Evolutionary conservation across 2,329 filamentous ascomycete genomes (phyloP), one percentile per base, ranked within the genome.

Genomic region (Penicillium oxalicum): DNA sequence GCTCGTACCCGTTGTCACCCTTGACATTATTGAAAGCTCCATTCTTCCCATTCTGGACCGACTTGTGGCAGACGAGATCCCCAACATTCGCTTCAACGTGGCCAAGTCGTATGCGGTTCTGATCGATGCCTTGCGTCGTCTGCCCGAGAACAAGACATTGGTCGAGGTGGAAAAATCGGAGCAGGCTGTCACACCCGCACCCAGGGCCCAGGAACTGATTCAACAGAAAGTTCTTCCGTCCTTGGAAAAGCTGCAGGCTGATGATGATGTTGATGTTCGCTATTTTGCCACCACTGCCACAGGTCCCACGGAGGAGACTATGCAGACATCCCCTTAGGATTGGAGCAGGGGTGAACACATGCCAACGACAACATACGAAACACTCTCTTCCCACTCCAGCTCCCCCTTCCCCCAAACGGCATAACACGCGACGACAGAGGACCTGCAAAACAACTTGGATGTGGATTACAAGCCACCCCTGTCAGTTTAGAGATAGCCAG

Each of bases 51-150:
- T 98, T 79, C 82, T 98, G 67, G 88, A 95, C 71, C 89, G 91
- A 74, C 86, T 98, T 47, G 89, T 94, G 45, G 81, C 82, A 40
- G 93, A 98, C 66, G 90, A 94, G 39, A 98, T 98, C 55, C 93
- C 93, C 59, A 98, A 98, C 74, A 98, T 98, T 68, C 89, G 93
- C 44, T 98, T 98, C 81, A 98, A 98, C 71, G 93, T 98, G 41
- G 93, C 93, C 61, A 98, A 98, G 77, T 97, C 93, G 40, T 98
- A 97, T 67, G 83, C 84, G 24, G 85, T 93, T 44, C 77, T 98
- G 50, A 90, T 97, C 63, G 84, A 87, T 60, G 90, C 91, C n/a
- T 79, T 98, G 64, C 90, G 91, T 72, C 87, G 89, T 60, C 79
- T 98, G 48, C 91, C 93, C 2, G 87, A 91, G 47, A 80, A 93